phyloP scores from a whole-genome alignment of 1,284 basidiomycete genomes.

The Puccinia horiana region DNA sequence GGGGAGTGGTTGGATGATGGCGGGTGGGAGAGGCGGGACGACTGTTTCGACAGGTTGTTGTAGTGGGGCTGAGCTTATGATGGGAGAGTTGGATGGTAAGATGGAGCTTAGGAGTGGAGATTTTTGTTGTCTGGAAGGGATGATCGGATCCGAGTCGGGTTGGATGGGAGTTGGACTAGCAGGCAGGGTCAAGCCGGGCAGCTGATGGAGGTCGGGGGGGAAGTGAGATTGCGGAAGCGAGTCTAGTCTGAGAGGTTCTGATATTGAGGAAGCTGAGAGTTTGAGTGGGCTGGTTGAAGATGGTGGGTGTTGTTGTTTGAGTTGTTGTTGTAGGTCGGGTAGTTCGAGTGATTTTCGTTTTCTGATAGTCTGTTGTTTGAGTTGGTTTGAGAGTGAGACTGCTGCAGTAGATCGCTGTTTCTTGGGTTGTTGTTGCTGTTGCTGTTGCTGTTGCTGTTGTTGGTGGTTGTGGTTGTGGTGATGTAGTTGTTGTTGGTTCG shows the following conservation, averaged over 20 bases:
- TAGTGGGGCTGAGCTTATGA: slow-evolving; percentile 16
- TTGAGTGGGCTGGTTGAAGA: not conserved
- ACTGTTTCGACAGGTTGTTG: slow-evolving; percentile 48
- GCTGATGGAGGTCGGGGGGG: not conserved
- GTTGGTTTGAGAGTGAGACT: slow-evolving; percentile 3
- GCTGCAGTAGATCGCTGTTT: not conserved
- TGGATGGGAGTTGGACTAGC: slow-evolving; percentile 1
- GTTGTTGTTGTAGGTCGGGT: not conserved
- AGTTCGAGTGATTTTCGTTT: not conserved
- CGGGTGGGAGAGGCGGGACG: slow-evolving; percentile 39
- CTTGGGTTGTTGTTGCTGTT: not conserved
- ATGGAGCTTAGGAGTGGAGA: not conserved
- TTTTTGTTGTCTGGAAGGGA: not conserved
- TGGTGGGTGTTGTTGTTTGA: not conserved
- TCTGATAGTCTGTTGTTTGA: not conserved
- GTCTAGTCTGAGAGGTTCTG: no score
- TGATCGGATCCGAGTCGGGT: not conserved
- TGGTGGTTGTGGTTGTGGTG: not conserved
- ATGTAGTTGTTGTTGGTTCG: not conserved
- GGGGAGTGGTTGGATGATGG: slow-evolving; percentile 42
- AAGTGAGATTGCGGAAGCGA: no score
- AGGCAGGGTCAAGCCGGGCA: not conserved
- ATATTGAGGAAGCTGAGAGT: not conserved
- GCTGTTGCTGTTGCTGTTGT: not conserved
- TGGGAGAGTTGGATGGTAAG: not conserved